Evolutionary conservation across 208 protist species (phyloP), one percentile per base, ranked within the genome.

Genomic region (Zelonia costaricensis): DNA sequence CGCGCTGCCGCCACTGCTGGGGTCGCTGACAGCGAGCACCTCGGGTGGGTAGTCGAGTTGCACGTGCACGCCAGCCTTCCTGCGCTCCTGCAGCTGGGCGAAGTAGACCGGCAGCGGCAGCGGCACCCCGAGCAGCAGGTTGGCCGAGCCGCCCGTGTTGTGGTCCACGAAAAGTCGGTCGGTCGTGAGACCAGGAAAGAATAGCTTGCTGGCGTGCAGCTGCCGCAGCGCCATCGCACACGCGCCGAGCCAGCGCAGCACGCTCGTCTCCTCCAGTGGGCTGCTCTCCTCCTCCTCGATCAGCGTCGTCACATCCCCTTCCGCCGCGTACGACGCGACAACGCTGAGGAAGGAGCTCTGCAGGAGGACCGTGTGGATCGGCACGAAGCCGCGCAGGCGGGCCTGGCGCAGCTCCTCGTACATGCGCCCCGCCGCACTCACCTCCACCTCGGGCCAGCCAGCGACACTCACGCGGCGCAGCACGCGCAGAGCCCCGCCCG

Each of bases 21-120:
- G 27, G 16, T 18, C 18, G 25, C 13, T 25, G 33, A 31, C 43
- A 20, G 36, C 62, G 3, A 88, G 10, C 31, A 86, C 83, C 69
- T 94, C 84, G 1, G 85, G 84, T 7, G 88, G 88, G 69, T 94
- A 94, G 51, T 94, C 82, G 15, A 68, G 66, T 13, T 74, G 72
- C 52, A 92, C 53, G 27, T 65, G 47, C 1, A 85, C 54, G 5
- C 82, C 76, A 10, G 71, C 74, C 15, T 65, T 59, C 39, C 63
- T 69, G n/a, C 82, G 78, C 13, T 91, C 82, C 40, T 18, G 39
- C 43, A 94, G 59, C 36, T 68, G 59, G 10, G 69, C 60, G 16
- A 76, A 80, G 65, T 92, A 94, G n/a, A 74, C 55, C 3, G 51
- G 48, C n/a, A 71, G 75, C n/a, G 82, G 74, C 2, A 88, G 60